These are phyloP conservation scores for Ceratocystis albifundus DNA, from an alignment of 2,329 filamentous ascomycete species.

Conservation along the genomic window DNA sequence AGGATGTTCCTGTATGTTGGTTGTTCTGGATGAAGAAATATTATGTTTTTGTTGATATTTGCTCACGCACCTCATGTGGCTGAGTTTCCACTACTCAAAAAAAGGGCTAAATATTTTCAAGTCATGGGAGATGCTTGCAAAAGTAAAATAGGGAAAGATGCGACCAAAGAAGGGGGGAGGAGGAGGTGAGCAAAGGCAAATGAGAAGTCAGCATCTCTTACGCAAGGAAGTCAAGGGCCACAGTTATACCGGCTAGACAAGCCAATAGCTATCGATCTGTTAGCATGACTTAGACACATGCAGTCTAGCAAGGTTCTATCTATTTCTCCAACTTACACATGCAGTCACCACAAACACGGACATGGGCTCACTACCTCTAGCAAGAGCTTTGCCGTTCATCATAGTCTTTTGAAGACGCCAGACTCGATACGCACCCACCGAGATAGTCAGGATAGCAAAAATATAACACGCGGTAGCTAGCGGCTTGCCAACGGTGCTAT, in stretches of 20 bases:
- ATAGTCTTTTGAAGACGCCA: conserved; percentile 30
- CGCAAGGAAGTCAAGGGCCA: neutral
- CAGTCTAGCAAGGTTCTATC: neutral
- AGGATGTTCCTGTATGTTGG: too few species aligned
- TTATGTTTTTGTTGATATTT: neutral
- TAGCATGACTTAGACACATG: neutral
- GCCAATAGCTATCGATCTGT: neutral
- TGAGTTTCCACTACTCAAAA: neutral
- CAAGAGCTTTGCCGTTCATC: conserved; percentile 28
- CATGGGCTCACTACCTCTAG: conserved; percentile 26
- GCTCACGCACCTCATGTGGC: neutral
- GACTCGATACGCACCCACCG: conserved; percentile 28
- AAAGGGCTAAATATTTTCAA: neutral
- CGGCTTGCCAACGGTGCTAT: conserved; percentile 49
- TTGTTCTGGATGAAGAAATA: neutral
- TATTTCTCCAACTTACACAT: conserved; percentile 7
- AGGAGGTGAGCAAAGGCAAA: neutral
- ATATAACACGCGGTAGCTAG: conserved; percentile 37
- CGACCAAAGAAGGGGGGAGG: neutral
- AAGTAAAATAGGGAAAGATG: neutral
- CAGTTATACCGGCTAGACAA: neutral
- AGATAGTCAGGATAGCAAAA: conserved; percentile 32
- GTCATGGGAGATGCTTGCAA: neutral
- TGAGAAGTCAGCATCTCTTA: neutral
- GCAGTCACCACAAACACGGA: conserved; percentile 6